Evolutionary conservation across 176 grass and related monocot genomes (phyloP).

Genomic region (Oryza longistaminata): DNA sequence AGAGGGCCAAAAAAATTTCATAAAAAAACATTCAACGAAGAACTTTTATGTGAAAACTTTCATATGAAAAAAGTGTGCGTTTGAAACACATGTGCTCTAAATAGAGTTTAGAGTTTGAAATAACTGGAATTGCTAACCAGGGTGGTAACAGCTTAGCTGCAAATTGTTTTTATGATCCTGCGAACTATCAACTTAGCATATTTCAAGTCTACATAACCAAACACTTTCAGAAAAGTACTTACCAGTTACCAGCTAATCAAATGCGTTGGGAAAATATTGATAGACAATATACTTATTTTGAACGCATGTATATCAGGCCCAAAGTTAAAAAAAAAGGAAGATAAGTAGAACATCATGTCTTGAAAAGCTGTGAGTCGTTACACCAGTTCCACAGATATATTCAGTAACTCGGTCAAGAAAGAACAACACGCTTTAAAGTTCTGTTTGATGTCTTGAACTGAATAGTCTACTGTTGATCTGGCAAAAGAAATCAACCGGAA

Average conservation of each 20-base stretch:
- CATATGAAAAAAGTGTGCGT: too few species aligned
- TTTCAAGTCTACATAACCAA: not conserved
- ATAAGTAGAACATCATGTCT: not conserved
- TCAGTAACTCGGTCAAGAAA: not conserved
- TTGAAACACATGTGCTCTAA: too few species aligned
- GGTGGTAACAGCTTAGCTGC: not conserved
- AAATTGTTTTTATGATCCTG: not conserved
- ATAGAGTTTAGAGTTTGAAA: too few species aligned
- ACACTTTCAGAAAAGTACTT: not conserved
- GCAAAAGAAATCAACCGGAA: constrained; percentile 1
- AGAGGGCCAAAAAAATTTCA: too few species aligned
- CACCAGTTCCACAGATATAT: constrained; percentile 6
- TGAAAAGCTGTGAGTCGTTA: not conserved
- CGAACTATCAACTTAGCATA: not conserved
- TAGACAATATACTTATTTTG: not conserved
- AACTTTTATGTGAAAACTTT: too few species aligned
- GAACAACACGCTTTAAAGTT: not conserved
- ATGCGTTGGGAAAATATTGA: not conserved
- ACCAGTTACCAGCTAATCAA: not conserved
- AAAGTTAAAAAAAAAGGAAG: not conserved
- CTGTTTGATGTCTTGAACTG: not conserved
- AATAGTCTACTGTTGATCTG: constrained; percentile 1
- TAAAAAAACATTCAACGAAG: too few species aligned
- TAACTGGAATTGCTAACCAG: not conserved
- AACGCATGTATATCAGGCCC: not conserved